Conservation (phyloP, 179 eudicot species). For the Amaranthus tricolor region DNA sequence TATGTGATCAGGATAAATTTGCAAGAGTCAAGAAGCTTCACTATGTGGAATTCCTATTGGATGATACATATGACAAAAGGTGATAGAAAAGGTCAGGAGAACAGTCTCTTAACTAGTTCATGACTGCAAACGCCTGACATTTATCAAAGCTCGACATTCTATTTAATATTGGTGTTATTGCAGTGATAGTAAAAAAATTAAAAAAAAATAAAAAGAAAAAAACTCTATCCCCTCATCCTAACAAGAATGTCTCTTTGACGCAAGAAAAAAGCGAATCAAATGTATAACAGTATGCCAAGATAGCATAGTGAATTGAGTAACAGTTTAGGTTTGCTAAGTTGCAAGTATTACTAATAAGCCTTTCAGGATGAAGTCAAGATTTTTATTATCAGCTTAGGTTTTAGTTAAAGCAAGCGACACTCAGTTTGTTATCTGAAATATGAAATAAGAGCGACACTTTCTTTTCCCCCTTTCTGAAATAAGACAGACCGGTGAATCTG, state of each 20-base stretch:
- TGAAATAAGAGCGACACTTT: background rate
- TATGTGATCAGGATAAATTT: background rate
- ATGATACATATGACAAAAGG: background rate
- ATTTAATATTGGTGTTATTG: background rate
- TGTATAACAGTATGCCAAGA: background rate
- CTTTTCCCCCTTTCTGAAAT: background rate
- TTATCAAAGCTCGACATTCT: background rate
- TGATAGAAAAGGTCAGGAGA: background rate
- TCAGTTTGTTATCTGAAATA: too few relatives aligned
- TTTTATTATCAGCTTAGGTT: background rate
- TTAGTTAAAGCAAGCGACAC: background rate
- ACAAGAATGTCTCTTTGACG: background rate
- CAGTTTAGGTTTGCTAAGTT: background rate
- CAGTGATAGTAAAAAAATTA: background rate
- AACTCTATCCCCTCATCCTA: background rate
- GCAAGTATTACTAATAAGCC: background rate
- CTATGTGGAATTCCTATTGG: background rate
- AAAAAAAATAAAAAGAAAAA: too few relatives aligned
- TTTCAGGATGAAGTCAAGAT: background rate
- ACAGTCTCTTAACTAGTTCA: background rate
- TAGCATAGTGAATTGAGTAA: background rate
- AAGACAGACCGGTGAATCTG: constrained; percentile 92
- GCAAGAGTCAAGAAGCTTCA: background rate
- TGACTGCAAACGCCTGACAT: too few relatives aligned
- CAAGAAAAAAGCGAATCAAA: background rate